Evolutionary conservation across 108 stramenopile species (phyloP).

Genomic region (Parmales sp.): DNA sequence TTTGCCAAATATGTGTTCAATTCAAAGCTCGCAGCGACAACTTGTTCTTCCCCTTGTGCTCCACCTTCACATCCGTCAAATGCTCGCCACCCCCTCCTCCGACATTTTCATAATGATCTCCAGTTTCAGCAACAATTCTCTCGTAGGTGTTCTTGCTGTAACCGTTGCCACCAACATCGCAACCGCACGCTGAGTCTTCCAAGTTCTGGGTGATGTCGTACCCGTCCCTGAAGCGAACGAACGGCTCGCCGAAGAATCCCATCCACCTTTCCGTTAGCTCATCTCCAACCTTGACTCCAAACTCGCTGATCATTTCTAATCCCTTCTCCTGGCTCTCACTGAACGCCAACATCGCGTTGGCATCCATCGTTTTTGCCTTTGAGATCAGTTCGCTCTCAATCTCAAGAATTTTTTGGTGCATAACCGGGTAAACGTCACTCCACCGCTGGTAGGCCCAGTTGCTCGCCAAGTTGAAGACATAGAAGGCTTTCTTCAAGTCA

Average conservation of each 20-base stretch:
- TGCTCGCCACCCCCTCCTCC: too few species aligned
- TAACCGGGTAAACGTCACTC: slow-evolving; percentile 42
- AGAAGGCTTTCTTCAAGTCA: slow-evolving; percentile 54
- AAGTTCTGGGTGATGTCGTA: slow-evolving; percentile 31
- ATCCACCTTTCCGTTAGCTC: slow-evolving; percentile 34
- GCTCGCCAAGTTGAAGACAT: slow-evolving; percentile 58
- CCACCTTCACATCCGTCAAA: too few species aligned
- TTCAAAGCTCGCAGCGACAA: too few species aligned
- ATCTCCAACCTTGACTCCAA: slow-evolving; percentile 32
- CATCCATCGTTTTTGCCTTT: slow-evolving; percentile 26
- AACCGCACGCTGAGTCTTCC: slow-evolving; percentile 34
- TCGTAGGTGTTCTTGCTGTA: slow-evolving; percentile 28
- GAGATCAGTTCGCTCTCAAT: slow-evolving; percentile 21
- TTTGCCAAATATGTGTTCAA: too few species aligned
- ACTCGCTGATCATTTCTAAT: slow-evolving; percentile 29
- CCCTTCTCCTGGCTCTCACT: slow-evolving; percentile 17
- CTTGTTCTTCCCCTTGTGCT: too few species aligned
- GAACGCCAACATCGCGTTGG: slow-evolving; percentile 20
- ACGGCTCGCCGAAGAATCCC: slow-evolving; percentile 47
- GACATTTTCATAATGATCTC: slow-evolving; percentile 16
- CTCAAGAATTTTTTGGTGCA: slow-evolving; percentile 27
- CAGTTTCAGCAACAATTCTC: slow-evolving; percentile 47
- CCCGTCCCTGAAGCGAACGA: slow-evolving; percentile 53
- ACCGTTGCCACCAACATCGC: slow-evolving; percentile 29
- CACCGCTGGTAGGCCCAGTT: slow-evolving; percentile 51